Evolutionary conservation across 1,139 yeast species (phyloP).

Genomic region (Kodamaea arcana): DNA sequence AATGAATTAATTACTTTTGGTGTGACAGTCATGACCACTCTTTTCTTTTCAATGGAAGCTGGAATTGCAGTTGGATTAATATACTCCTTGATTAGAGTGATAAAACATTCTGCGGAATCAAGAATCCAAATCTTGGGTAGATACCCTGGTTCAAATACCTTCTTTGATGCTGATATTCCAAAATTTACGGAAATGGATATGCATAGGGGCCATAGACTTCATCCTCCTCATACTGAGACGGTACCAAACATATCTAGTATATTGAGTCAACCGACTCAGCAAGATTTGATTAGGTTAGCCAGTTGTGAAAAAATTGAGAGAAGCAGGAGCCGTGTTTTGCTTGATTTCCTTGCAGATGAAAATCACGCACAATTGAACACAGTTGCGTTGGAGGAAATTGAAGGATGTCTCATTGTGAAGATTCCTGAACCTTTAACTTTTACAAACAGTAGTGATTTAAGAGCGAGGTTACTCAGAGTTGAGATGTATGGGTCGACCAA

Average conservation of each 20-base stretch:
- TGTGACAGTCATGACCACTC: slow-evolving; percentile 67
- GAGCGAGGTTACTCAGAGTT: slow-evolving; percentile 67
- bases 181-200: slow-evolving; percentile 5
- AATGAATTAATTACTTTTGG: slow-evolving; percentile 72
- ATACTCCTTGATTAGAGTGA: slow-evolving; percentile 74
- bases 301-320: slow-evolving; percentile 6
- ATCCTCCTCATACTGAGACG: background rate
- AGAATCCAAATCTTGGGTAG: slow-evolving; percentile 87
- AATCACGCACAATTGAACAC: slow-evolving; percentile 35
- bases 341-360: slow-evolving; percentile 35
- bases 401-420: slow-evolving; percentile 80
- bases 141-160: slow-evolving; percentile 70
- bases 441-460: slow-evolving; percentile 82
- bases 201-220: background rate
- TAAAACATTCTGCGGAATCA: slow-evolving; percentile 81
- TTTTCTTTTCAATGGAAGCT: slow-evolving; percentile 80
- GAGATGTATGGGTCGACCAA: slow-evolving; percentile 82
- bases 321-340: slow-evolving; percentile 12
- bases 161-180: slow-evolving; percentile 69
- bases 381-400: slow-evolving; percentile 61
- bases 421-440: slow-evolving; percentile 93
- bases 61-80: slow-evolving; percentile 86
- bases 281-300: slow-evolving; percentile 6
- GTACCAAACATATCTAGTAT: background rate
- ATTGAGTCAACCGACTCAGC: slow-evolving; percentile 3